A percentile compares a stretch with the other conserved stretches of the same genome.
Evolutionary conservation across 2,329 filamentous ascomycete genomes (phyloP).

Genomic region (Cladophialophora psammophila): DNA sequence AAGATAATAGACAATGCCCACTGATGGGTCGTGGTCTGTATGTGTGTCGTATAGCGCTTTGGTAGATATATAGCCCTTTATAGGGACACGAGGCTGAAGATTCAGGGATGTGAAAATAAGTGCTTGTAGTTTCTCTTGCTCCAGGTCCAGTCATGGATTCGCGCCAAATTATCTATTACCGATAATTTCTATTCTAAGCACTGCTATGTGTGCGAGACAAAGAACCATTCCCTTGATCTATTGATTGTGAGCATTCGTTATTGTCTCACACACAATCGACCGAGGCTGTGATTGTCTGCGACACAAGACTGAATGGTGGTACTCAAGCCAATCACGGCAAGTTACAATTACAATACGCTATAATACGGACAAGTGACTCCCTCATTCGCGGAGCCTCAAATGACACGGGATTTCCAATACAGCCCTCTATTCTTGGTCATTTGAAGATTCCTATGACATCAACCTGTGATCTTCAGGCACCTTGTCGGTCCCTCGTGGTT

Average conservation of each 20-base stretch:
- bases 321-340: not conserved
- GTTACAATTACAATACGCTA: not conserved
- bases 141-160: not conserved
- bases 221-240: not conserved
- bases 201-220: not conserved
- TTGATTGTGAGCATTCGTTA: not conserved
- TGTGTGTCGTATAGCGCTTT: not conserved
- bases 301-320: not conserved
- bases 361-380: not conserved
- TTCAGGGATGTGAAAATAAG: not conserved
- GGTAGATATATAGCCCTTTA: not conserved
- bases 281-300: not conserved
- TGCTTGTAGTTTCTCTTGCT: not conserved
- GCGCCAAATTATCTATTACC: not conserved
- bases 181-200: not conserved
- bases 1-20: not conserved
- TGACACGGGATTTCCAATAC: conserved; percentile 1
- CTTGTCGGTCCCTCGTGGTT: not conserved
- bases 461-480: conserved; percentile 16
- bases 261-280: not conserved
- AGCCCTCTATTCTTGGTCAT: not conserved
- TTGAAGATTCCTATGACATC: conserved; percentile 16
- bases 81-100: not conserved
- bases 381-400: not conserved
- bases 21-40: not conserved